These are phyloP conservation scores for Exophiala xenobiotica DNA, from an alignment of 2,329 filamentous ascomycete genomes.

Conservation along the genomic window DNA sequence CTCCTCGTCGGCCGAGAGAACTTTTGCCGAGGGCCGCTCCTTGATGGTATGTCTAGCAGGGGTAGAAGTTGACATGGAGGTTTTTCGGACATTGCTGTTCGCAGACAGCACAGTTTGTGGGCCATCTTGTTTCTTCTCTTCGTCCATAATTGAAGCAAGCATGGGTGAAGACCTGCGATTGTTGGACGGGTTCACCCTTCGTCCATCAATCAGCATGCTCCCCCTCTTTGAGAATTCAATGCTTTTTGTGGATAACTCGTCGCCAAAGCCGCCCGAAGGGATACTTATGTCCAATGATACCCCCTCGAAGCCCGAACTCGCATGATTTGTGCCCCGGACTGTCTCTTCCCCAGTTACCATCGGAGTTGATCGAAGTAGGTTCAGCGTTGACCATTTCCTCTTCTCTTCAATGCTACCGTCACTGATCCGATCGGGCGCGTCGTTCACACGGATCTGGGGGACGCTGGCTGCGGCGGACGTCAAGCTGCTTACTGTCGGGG, in stretches of 20 bases:
- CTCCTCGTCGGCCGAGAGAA: constrained; percentile 64
- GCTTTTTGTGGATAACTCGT: constrained; percentile 52
- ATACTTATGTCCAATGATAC: constrained; percentile 53
- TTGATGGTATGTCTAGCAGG: constrained; percentile 37
- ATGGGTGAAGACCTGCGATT: constrained; percentile 23
- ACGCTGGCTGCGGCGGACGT: constrained; percentile 24
- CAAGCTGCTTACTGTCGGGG: constrained; percentile 23
- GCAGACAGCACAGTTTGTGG: constrained; percentile 27
- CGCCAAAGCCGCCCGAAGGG: constrained; percentile 51
- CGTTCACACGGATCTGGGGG: constrained; percentile 24
- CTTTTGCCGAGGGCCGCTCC: constrained; percentile 45
- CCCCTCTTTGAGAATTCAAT: constrained; percentile 61
- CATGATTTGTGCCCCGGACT: constrained; percentile 5
- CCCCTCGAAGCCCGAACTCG: constrained; percentile 40
- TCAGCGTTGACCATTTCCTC: constrained; percentile 22
- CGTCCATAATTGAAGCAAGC: constrained; percentile 24
- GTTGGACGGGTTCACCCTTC: constrained; percentile 43
- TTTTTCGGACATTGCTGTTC: not conserved
- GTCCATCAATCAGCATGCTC: constrained; percentile 57
- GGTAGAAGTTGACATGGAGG: constrained; percentile 4
- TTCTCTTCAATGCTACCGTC: constrained; percentile 6
- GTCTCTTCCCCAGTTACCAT: constrained; percentile 13
- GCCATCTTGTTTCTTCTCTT: constrained; percentile 16
- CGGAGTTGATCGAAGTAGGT: constrained; percentile 7
- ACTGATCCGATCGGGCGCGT: constrained; percentile 12